Evolutionary conservation across 495 filamentous ascomycete species (phyloP), one percentile per base, ranked within the genome.

Genomic region (Penicillium coffeae): DNA sequence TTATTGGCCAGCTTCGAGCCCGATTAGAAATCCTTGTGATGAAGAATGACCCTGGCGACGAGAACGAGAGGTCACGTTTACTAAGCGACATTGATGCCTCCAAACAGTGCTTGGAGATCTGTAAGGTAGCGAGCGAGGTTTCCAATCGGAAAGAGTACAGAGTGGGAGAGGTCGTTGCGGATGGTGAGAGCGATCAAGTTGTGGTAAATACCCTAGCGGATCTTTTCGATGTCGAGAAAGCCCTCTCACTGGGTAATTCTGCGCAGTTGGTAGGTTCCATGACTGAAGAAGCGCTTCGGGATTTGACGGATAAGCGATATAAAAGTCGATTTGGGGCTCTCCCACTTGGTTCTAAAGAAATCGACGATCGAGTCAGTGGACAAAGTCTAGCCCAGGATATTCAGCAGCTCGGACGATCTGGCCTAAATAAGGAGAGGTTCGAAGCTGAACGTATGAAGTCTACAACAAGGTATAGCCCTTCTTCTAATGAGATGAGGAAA

Each of bases 151-250:
- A 69, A 39, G 60, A 58, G 51, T 60, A 60, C 45, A 57, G 47
- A 41, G 30, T 64, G 41, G 63, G 60, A 18, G 62, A 69, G 47
- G 51, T 57, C 19, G 50, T 66, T 59, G 60, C 65, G 18, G 62
- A 65, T 38, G 58, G 53, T 22, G 52, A 65, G 40, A 52, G 62
- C 47, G 65, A 66, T 50, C 63, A 66, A 60, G 56, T 64, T 19
- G 63, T 66, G 49, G 51, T 69, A 56, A 69, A 48, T 49, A 66
- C 60, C 19, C 52, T 69, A 39, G 58, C 60, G 33, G 60, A 64
- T 60, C 55, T 66, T 48, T 69, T 69, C 47, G 48, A 63, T 50
- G 50, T 69, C 37, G 47, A 54, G 40, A 64, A 60, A 52, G 60
- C 50, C 33, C 42, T 48, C 34, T 57, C 63, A 6, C 59, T 22